Percentiles rank a stretch among this genome's conserved stretches.
Conservation (phyloP, 805 yeast species). For the Cyberlindnera sargentensis region DNA sequence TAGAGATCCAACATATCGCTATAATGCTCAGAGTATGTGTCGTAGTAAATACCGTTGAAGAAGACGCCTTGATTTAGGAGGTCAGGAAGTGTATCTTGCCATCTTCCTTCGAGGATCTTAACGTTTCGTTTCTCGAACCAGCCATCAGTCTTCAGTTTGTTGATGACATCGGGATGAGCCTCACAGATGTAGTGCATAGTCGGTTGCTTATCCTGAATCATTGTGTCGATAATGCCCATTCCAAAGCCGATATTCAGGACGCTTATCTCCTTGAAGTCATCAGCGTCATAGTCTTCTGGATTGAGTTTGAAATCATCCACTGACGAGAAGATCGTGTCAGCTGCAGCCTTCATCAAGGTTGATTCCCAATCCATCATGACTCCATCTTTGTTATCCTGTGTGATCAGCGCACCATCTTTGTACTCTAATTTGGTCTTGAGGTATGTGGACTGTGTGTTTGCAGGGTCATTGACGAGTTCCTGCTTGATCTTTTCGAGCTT, state of each 20-base stretch:
- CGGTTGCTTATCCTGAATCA: slow-evolving; percentile 55
- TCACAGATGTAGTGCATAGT: slow-evolving; percentile 81
- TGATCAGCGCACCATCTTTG: slow-evolving; percentile 59
- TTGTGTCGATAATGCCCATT: slow-evolving; percentile 88
- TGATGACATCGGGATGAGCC: slow-evolving; percentile 88
- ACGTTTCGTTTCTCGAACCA: slow-evolving; percentile 78
- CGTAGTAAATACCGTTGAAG: slow-evolving; percentile 89
- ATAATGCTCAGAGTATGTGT: slow-evolving; percentile 90
- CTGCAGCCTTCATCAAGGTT: slow-evolving; percentile 72
- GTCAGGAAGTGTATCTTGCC: slow-evolving; percentile 78
- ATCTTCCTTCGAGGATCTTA: slow-evolving; percentile 74
- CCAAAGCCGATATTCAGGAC: slow-evolving; percentile 91
- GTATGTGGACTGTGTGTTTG: slow-evolving; percentile 58
- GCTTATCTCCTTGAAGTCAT: slow-evolving; percentile 33
- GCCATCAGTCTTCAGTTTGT: slow-evolving; percentile 61
- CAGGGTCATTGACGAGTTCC: slow-evolving; percentile 41
- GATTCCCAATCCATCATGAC: slow-evolving; percentile 98
- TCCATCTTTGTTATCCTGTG: slow-evolving; percentile 69
- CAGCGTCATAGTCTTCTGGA: slow-evolving; percentile 18
- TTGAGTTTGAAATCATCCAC: slow-evolving; percentile 11
- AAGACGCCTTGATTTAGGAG: slow-evolving; percentile 60
- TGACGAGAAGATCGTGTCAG: slow-evolving; percentile 59
- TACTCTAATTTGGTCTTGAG: slow-evolving; percentile 62
- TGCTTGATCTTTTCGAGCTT: slow-evolving; percentile 17
- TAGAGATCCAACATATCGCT: slow-evolving; percentile 80